Conservation (phyloP, 2,329 filamentous ascomycete species). For the Ascochyta lentis region DNA sequence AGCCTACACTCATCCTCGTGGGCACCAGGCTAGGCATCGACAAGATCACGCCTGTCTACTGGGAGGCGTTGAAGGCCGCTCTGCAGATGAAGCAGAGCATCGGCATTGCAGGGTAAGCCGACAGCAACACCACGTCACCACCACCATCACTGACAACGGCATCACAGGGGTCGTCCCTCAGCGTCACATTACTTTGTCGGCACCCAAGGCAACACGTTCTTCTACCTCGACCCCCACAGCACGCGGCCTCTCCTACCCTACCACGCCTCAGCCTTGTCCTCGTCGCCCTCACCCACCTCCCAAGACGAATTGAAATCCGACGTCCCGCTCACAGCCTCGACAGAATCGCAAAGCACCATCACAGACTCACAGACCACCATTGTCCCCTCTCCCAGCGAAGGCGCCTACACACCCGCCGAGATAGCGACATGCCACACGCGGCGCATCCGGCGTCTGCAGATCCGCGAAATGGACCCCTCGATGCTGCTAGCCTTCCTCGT, state of each 20-base stretch:
- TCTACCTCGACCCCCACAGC: constrained; percentile 93
- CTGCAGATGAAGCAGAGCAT: constrained; percentile 92
- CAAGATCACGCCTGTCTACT: constrained; percentile 92
- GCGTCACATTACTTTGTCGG: constrained; percentile 83
- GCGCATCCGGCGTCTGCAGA: constrained; percentile 78
- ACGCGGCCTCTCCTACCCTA: constrained; percentile 78
- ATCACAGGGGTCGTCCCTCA: constrained; percentile 80
- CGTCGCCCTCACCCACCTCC: neutral
- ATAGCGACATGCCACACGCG: constrained; percentile 86
- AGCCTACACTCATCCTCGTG: constrained; percentile 86
- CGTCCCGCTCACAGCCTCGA: constrained; percentile 18
- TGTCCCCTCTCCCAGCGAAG: constrained; percentile 18
- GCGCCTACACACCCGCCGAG: constrained; percentile 72
- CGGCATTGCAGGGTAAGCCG: constrained; percentile 85
- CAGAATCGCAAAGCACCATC: constrained; percentile 21
- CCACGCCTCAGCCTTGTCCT: constrained; percentile 46
- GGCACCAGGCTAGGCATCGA: constrained; percentile 91
- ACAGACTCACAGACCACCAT: constrained; percentile 32
- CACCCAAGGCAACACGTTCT: constrained; percentile 77
- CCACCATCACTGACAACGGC: constrained; percentile 14
- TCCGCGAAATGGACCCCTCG: constrained; percentile 95
- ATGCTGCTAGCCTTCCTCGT: constrained; percentile 97
- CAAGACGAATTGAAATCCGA: neutral
- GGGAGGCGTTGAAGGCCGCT: constrained; percentile 86
- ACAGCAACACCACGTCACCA: neutral